Evolutionary conservation across 2,329 filamentous ascomycete species (phyloP), one percentile per base, ranked within the genome.

Genomic region (Nigrospora osmanthi): DNA sequence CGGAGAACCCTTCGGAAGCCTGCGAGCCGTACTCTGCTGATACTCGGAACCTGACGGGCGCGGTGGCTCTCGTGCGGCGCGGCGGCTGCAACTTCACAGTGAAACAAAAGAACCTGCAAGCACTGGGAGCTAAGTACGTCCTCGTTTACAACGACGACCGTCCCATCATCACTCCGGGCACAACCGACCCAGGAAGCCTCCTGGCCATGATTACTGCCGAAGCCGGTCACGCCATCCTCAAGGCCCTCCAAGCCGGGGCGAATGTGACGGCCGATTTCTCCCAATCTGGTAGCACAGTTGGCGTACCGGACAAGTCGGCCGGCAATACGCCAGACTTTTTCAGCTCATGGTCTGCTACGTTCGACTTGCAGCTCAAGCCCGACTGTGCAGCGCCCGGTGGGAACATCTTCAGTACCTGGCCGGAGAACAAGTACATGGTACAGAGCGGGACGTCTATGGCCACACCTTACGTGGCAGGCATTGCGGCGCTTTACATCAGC

Each of bases 371-470:
- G 40, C 55, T 65, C 35, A 63, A 62, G 43, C 63, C 64, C 11
- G 57, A 67, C 39, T 46, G 67, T 44, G 59, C 59, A 35, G 54
- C 62, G 0, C 60, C 63, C 6, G 64, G 66, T 43, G 61, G 62
- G 33, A 56, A 61, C 30, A 70, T 70, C 38, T 55, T 69, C 33
- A 66, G 65, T 11, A 70, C 67, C 6, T 70, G 60, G 46, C 63
- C 62, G 4, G 52, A 61, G 9, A 49, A 47, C 6, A 40, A 50
- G 38, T 14, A 47, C 32, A 31, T 70, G 70, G 46, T 62, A 59
- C 37, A 60, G 70, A 65, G 60, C 39, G 69, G 69, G 40, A 72
- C 69, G 6, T 67, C 64, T 7, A 72, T 72, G 68, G 62, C 66
- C n/a, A 63, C 63, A 35, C 66, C 66, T 5, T 52, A 52, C 13